Conservation (phyloP, 2,329 filamentous ascomycete genomes). For the Pyricularia sp. region DNA sequence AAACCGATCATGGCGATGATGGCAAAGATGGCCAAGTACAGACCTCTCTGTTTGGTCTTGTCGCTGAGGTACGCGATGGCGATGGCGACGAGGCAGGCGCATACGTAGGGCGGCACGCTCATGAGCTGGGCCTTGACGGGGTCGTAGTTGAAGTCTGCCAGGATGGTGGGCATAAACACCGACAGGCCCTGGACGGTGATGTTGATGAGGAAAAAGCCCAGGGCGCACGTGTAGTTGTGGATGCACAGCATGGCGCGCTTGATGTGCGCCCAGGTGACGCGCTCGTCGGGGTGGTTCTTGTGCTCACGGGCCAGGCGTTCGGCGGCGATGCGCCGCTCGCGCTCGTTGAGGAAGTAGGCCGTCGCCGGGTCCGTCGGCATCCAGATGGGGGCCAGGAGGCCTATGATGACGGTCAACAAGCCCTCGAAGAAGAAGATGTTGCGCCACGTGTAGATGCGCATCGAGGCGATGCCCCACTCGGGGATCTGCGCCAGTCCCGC, state of each 20-base stretch:
- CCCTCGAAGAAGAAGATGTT: constrained; percentile 59
- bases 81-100: constrained; percentile 29
- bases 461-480: constrained; percentile 34
- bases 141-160: constrained; percentile 30
- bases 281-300: constrained; percentile 32
- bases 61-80: constrained; percentile 28
- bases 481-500: constrained; percentile 41
- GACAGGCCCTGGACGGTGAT: constrained; percentile 47
- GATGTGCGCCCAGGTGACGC: constrained; percentile 37
- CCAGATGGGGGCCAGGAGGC: constrained; percentile 36
- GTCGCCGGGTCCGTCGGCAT: constrained; percentile 40
- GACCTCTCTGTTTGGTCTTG: constrained; percentile 30
- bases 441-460: constrained; percentile 39
- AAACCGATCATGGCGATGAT: constrained; percentile 39
- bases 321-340: constrained; percentile 43
- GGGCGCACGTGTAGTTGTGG: constrained; percentile 49
- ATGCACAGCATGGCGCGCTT: constrained; percentile 42
- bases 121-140: constrained; percentile 30
- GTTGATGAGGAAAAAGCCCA: constrained; percentile 51
- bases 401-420: constrained; percentile 39
- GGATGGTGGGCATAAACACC: constrained; percentile 39
- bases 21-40: constrained; percentile 29
- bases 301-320: constrained; percentile 43
- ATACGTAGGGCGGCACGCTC: constrained; percentile 33
- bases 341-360: constrained; percentile 38